These are phyloP conservation scores for Elsinoe arachidis DNA, from an alignment of 2,329 filamentous ascomycete species.

Conservation along the genomic window DNA sequence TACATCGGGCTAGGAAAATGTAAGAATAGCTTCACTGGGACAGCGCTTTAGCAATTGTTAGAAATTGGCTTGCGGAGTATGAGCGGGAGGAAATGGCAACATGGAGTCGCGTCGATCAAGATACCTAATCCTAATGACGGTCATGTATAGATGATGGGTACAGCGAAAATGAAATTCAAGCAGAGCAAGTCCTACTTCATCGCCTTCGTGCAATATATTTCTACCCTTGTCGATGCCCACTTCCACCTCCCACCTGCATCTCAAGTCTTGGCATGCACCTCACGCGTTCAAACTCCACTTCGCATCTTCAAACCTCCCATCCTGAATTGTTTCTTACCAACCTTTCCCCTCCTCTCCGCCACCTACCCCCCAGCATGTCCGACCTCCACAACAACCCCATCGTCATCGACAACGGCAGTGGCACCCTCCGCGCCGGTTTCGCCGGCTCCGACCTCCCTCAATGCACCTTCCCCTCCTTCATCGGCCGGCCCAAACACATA, in stretches of 20 bases:
- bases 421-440: slow-evolving; percentile 93
- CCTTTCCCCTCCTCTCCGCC: background rate
- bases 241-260: background rate
- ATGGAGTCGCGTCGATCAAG: background rate
- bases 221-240: too few species aligned
- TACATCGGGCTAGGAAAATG: background rate
- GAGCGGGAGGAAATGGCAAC: background rate
- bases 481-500: slow-evolving; percentile 89
- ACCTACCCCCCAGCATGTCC: slow-evolving; percentile 40
- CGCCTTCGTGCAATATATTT: too few species aligned
- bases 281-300: background rate
- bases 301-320: background rate
- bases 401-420: slow-evolving; percentile 97
- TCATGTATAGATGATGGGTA: background rate
- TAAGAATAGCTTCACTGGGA: background rate
- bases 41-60: background rate
- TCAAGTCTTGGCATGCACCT: background rate
- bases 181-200: too few species aligned
- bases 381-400: slow-evolving; percentile 95
- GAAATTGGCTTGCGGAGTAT: background rate
- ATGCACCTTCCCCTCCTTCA: slow-evolving; percentile 95
- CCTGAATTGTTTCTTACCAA: background rate
- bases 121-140: slow-evolving; percentile 8
- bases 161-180: background rate
- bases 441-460: slow-evolving; percentile 93